Percentiles rank a stretch among this genome's conserved stretches.
Evolutionary conservation across 371 early-diverging fungal genomes (phyloP).

Genomic region (Lichtheimia ramosa): DNA sequence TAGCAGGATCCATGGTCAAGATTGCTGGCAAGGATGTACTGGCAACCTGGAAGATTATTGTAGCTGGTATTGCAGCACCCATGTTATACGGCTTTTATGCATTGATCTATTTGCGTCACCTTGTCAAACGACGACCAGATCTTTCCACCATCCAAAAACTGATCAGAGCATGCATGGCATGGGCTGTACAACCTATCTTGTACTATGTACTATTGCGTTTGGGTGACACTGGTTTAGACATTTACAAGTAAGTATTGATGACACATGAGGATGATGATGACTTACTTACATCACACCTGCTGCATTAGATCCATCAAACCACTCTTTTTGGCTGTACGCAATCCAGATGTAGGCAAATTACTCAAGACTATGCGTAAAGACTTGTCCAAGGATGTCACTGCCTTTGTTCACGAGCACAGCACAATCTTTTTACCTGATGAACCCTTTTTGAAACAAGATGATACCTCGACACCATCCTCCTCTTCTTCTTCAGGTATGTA

Average conservation of each 20-base stretch:
- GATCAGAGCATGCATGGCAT: constrained; percentile 38
- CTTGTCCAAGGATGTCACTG: constrained; percentile 32
- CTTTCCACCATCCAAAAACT: constrained; percentile 24
- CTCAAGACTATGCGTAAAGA: constrained; percentile 33
- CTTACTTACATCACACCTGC: background rate
- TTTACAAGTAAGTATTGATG: constrained; percentile 57
- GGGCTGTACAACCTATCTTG: constrained; percentile 69
- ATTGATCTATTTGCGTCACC: constrained; percentile 40
- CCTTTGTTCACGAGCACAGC: constrained; percentile 21
- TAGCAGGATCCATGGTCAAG: constrained; percentile 90
- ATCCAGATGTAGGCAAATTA: constrained; percentile 39
- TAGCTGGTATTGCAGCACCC: constrained; percentile 78
- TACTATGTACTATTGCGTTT: constrained; percentile 79
- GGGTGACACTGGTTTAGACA: constrained; percentile 87
- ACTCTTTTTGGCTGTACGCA: constrained; percentile 71
- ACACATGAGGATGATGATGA: background rate
- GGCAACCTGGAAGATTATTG: constrained; percentile 94
- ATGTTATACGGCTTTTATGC: constrained; percentile 74
- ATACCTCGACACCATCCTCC: no score
- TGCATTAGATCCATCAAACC: constrained; percentile 75
- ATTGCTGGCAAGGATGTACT: constrained; percentile 92
- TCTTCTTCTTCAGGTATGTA: no score
- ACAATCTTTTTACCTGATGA: constrained; percentile 10
- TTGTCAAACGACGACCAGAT: constrained; percentile 36
- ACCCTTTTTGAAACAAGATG: background rate